Evolutionary conservation across 2,329 filamentous ascomycete genomes (phyloP).

Genomic region (Curvularia eragrostidis): DNA sequence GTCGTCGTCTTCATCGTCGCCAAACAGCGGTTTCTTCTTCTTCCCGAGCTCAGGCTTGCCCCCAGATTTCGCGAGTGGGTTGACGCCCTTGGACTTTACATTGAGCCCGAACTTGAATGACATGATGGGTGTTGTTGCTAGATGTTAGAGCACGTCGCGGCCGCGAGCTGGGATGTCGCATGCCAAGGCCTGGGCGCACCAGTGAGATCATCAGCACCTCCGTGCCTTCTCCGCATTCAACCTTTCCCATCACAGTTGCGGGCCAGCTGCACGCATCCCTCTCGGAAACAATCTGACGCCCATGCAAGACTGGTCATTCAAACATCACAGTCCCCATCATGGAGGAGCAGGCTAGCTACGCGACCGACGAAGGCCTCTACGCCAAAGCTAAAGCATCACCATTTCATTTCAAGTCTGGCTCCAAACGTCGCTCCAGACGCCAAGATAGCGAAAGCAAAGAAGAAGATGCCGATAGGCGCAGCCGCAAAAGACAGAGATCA

Average conservation of each 20-base stretch:
- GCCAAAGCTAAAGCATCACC: conserved; percentile 38
- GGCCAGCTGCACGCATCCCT: background rate
- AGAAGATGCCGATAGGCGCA: conserved; percentile 8
- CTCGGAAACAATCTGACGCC: background rate
- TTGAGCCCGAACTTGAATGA: conserved; percentile 65
- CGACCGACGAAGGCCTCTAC: conserved; percentile 30
- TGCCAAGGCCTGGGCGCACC: conserved; percentile 35
- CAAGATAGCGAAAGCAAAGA: conserved; percentile 20
- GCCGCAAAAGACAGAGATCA: conserved; percentile 25
- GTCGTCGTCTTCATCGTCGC: conserved; percentile 64
- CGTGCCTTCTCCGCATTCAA: conserved; percentile 32
- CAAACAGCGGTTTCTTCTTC: conserved; percentile 55
- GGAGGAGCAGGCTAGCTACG: conserved; percentile 39
- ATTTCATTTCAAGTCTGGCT: conserved; percentile 50
- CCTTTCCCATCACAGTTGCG: conserved; percentile 4
- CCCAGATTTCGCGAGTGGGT: conserved; percentile 22
- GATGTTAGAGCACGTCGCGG: conserved; percentile 2
- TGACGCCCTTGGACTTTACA: conserved; percentile 61
- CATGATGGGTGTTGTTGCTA: conserved; percentile 34
- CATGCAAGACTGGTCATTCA: conserved; percentile 28
- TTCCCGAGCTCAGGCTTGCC: conserved; percentile 37
- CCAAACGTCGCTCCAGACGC: conserved; percentile 30
- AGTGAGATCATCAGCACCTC: conserved; percentile 37
- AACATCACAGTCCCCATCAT: conserved; percentile 29
- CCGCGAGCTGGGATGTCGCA: conserved; percentile 8